Evolutionary conservation across 2,329 filamentous ascomycete genomes (phyloP).

Genomic region (Penicillium nordicum): DNA sequence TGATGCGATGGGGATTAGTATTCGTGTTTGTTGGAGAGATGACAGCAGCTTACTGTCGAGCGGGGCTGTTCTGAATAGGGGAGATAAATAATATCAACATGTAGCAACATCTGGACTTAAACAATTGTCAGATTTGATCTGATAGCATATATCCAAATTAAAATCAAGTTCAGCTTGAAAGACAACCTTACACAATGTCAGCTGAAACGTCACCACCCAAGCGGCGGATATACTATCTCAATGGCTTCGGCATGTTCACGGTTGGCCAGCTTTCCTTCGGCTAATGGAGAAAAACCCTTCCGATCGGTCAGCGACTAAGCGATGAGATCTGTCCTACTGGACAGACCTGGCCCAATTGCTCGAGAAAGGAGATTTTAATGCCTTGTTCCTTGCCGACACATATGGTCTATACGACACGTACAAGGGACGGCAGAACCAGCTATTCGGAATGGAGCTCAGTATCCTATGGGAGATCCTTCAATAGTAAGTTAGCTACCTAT

Average conservation of each 20-base stretch:
- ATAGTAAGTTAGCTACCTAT: neutral
- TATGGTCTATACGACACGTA: constrained; percentile 45
- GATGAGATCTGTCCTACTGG: constrained; percentile 44
- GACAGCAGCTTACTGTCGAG: neutral
- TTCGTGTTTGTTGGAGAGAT: neutral
- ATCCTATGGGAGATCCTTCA: constrained; percentile 37
- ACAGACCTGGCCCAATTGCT: constrained; percentile 44
- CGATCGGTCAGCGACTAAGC: constrained; percentile 37
- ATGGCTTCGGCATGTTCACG: constrained; percentile 41
- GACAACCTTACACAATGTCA: neutral
- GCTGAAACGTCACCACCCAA: neutral
- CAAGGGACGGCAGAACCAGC: constrained; percentile 32
- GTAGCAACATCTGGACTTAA: neutral
- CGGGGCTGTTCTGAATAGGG: neutral
- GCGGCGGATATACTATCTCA: constrained; percentile 34
- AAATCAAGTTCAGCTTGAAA: neutral
- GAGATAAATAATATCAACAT: neutral
- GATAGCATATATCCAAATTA: neutral
- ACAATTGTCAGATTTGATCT: neutral
- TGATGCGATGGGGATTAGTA: neutral
- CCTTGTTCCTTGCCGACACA: constrained; percentile 48
- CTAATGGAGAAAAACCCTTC: constrained; percentile 27
- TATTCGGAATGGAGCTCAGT: constrained; percentile 33
- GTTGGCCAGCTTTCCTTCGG: constrained; percentile 39
- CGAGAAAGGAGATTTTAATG: constrained; percentile 47